Conservation (phyloP, 371 early-diverging fungal genomes). For the Mucor piriformis region DNA sequence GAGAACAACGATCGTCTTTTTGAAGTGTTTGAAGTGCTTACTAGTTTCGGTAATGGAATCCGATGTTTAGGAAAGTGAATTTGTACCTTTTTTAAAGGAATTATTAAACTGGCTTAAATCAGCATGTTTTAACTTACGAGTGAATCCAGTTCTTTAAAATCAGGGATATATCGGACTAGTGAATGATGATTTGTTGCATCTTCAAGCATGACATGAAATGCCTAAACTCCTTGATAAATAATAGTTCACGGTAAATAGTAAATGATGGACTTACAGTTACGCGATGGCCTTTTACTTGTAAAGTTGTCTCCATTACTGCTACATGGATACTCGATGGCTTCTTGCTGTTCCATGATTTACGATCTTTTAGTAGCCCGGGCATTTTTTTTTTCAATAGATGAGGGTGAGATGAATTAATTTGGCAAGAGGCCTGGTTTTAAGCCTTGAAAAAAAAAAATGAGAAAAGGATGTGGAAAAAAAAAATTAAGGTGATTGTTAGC, state of each 20-base stretch:
- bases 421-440: no score
- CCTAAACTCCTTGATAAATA: conserved; percentile 28
- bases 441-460: conserved; percentile 7
- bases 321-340: conserved; percentile 9
- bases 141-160: conserved; percentile 62
- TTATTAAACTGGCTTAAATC: not conserved
- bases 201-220: conserved; percentile 59
- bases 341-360: not conserved
- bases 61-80: conserved; percentile 27
- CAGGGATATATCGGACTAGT: conserved; percentile 57
- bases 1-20: not conserved
- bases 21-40: not conserved
- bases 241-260: not conserved
- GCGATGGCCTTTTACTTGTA: conserved; percentile 11
- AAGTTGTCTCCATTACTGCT: conserved; percentile 26
- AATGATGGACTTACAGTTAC: conserved; percentile 18
- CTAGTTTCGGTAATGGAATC: conserved; percentile 25
- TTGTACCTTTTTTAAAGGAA: conserved; percentile 18
- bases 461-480: conserved; percentile 6
- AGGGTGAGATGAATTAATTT: not conserved
- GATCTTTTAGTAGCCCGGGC: no score
- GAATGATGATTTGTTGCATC: conserved; percentile 46
- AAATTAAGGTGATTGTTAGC: not conserved
- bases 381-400: not conserved
- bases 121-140: conserved; percentile 40